Base-by-base conservation (phyloP, 2,329 filamentous ascomycete genomes). In the Bipolaris zeicola region DNA sequence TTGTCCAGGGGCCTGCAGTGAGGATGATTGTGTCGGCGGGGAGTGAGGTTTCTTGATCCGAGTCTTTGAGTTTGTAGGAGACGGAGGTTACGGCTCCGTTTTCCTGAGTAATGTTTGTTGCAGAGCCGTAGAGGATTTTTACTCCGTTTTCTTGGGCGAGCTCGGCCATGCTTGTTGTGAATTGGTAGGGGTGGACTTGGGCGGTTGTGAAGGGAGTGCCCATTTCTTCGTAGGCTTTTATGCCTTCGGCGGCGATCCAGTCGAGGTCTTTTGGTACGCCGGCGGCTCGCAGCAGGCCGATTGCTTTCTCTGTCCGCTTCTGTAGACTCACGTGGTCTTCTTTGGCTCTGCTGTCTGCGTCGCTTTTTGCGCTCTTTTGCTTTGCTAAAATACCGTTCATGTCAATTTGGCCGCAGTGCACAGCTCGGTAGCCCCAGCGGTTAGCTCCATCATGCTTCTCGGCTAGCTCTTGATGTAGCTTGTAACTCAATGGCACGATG, bases 101-200 rank as follows among this genome's bases (percentile, higher is more conserved):
- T 22, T 68, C 60, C 7, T 85, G 82, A 47, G 84, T 82, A 59
- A 97, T 89, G 14, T 79, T 79, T 2, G 85, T 91, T 3, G 92
- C 92, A 1, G 86, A 83, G 24, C 88, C 87, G 41, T 89, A 81
- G 28, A 86, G 80, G 50, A 97, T 82, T 20, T 88, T 75, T 0
- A 76, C 80, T 1, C 81, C 81, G 34, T 74, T 71, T 49, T 90
- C 85, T 53, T 84, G 79, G 0, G 94, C 92, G 11, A 97, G 82
- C 39, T 86, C 80, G 4, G 90, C 91, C 62, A 98, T 96, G 14
- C 87, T 83, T 0, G 86, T 94, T 0, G 95, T 98, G 72, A 99
- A 98, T 42, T 92, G 87, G 60, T 89, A 90, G 0, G 95, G 95
- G 69, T 99, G 94, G 2, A 98, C 94, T 77, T 99, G 95, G 0